Evolutionary conservation across 345 rosid species (phyloP).

Genomic region (Syzygium aromaticum): DNA sequence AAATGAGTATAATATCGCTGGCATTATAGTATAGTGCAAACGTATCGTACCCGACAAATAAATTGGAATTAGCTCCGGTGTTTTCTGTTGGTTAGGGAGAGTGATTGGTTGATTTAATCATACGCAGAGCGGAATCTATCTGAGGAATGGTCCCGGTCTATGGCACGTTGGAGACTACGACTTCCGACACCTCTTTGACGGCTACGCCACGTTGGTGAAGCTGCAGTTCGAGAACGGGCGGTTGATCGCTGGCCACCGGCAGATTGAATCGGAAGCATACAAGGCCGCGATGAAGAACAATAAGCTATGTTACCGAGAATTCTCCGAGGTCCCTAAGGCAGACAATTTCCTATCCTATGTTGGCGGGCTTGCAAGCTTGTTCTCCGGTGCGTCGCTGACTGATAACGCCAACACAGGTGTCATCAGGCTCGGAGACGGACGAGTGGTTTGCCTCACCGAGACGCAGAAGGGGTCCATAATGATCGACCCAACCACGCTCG

Average conservation of each 20-base stretch:
- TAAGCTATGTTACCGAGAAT: slow-evolving; percentile 75
- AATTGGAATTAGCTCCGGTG: not conserved
- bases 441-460: slow-evolving; percentile 88
- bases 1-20: not conserved
- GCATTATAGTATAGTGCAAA: not conserved
- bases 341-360: slow-evolving; percentile 57
- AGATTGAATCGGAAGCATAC: slow-evolving; percentile 77
- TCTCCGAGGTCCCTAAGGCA: slow-evolving; percentile 72
- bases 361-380: slow-evolving; percentile 57
- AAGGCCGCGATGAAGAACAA: slow-evolving; percentile 71
- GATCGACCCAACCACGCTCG: slow-evolving; percentile 55
- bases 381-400: slow-evolving; percentile 83
- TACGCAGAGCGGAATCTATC: slow-evolving; percentile 85
- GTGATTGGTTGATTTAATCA: not conserved
- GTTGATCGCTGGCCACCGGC: slow-evolving; percentile 67
- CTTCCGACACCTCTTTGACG: slow-evolving; percentile 96
- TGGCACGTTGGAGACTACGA: slow-evolving; percentile 78
- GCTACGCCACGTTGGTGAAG: slow-evolving; percentile 71
- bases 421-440: slow-evolving; percentile 72
- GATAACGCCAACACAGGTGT: slow-evolving; percentile 96
- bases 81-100: not conserved
- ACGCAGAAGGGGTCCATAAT: slow-evolving; percentile 84
- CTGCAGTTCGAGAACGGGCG: slow-evolving; percentile 65
- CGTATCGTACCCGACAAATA: not conserved
- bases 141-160: slow-evolving; percentile 89